A percentile compares a stretch with the other conserved stretches of the same genome.
Conservation (phyloP, 345 rosid species). For the Microcos paniculata region DNA sequence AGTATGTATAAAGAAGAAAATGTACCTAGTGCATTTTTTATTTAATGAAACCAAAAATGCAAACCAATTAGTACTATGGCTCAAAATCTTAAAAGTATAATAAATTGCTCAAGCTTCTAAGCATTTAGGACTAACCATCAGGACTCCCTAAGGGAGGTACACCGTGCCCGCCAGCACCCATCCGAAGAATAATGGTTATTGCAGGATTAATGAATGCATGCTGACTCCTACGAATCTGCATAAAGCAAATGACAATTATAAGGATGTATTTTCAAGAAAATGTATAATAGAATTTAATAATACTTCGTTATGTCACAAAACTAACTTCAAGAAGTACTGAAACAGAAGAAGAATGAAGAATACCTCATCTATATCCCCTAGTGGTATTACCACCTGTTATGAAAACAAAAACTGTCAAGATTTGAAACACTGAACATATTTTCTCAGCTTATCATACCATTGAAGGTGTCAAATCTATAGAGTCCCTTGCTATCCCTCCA, state of each 20-base stretch:
- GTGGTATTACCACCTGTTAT: slow-evolving; percentile 78
- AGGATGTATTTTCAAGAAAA: background rate
- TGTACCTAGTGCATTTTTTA: background rate
- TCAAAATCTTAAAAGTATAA: background rate
- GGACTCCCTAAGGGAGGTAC: slow-evolving; percentile 99
- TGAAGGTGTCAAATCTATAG: background rate
- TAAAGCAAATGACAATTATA: slow-evolving; percentile 9
- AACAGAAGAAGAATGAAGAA: slow-evolving; percentile 16
- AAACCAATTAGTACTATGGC: too few species aligned
- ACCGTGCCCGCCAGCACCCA: slow-evolving; percentile 99
- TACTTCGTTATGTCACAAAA: background rate
- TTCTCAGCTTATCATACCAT: background rate
- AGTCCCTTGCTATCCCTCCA: background rate
- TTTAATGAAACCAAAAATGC: background rate
- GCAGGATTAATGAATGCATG: slow-evolving; percentile 99
- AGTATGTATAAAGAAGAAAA: background rate
- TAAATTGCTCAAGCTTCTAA: background rate
- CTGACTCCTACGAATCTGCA: slow-evolving; percentile 90
- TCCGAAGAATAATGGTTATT: slow-evolving; percentile 82
- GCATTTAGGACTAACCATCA: slow-evolving; percentile 67
- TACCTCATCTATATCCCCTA: slow-evolving; percentile 98
- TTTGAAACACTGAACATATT: background rate
- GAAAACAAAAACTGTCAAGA: slow-evolving; percentile 4
- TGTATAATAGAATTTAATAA: slow-evolving; percentile 10
- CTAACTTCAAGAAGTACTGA: slow-evolving; percentile 6